Percentiles rank a stretch among this genome's conserved stretches.
These are phyloP conservation scores for Chlorencoelia australis DNA, from an alignment of 2,329 filamentous ascomycete genomes.

Conservation along the genomic window DNA sequence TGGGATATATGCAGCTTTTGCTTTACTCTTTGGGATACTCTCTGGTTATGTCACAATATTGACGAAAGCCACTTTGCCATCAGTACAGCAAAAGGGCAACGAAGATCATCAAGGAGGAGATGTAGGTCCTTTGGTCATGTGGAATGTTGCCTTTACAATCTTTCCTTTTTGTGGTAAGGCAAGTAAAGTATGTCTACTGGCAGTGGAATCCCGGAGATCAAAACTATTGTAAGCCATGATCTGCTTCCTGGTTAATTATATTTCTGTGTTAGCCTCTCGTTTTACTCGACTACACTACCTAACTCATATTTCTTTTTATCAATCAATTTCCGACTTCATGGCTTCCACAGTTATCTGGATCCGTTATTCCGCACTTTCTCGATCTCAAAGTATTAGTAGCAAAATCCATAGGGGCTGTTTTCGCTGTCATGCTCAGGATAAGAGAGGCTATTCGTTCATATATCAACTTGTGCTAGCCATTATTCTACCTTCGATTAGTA, in stretches of 20 bases:
- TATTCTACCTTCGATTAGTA: too few species aligned
- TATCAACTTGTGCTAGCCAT: slow-evolving; percentile 48
- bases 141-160: too few species aligned
- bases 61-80: slow-evolving; percentile 39
- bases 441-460: slow-evolving; percentile 53
- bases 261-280: too few species aligned
- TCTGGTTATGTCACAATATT: slow-evolving; percentile 39
- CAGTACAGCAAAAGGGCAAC: slow-evolving; percentile 21
- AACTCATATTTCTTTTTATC: too few species aligned
- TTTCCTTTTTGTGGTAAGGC: too few species aligned
- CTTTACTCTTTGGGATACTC: slow-evolving; percentile 38
- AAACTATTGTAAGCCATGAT: slow-evolving; percentile 48
- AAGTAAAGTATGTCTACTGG: slow-evolving; percentile 48
- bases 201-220: slow-evolving; percentile 51
- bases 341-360: slow-evolving; percentile 38
- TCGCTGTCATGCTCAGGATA: slow-evolving; percentile 51
- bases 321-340: too few species aligned
- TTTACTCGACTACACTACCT: too few species aligned
- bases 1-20: slow-evolving; percentile 39
- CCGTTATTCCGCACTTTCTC: slow-evolving; percentile 47
- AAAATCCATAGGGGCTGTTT: slow-evolving; percentile 47
- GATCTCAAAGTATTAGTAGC: slow-evolving; percentile 43
- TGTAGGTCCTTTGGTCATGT: slow-evolving; percentile 12
- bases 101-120: slow-evolving; percentile 6
- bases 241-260: too few species aligned